phyloP scores from a whole-genome alignment of 495 filamentous ascomycete genomes.

The Terfezia boudieri region DNA sequence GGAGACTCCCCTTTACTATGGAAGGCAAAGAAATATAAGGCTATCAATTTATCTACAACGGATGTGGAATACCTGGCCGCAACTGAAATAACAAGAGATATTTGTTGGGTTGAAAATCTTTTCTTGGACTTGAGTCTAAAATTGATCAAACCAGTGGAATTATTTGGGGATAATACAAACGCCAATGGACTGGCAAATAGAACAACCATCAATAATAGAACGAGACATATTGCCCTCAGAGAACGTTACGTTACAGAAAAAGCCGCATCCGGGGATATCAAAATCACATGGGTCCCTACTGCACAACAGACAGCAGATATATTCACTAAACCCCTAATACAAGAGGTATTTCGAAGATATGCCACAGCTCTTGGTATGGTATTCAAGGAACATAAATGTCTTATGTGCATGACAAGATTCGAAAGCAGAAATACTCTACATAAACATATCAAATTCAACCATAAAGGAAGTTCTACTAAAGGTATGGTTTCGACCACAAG shows the following conservation, averaged over 20 bases:
- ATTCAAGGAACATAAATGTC: neutral
- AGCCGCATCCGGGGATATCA: neutral
- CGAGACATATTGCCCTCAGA: neutral
- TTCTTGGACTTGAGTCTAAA: neutral
- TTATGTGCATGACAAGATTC: too few species aligned
- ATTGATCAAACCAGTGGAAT: neutral
- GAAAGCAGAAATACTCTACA: too few species aligned
- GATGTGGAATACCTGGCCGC: slow-evolving; percentile 4
- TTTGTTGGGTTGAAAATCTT: neutral
- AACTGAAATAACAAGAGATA: neutral
- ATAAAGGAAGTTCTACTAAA: too few species aligned
- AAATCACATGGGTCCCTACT: neutral
- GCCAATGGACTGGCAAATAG: neutral
- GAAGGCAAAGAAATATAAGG: neutral
- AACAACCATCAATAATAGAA: neutral
- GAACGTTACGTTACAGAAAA: neutral
- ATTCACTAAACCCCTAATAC: neutral
- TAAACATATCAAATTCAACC: too few species aligned
- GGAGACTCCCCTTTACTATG: neutral
- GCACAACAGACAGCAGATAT: neutral
- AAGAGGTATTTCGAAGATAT: neutral
- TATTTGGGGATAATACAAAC: neutral
- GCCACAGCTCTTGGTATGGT: neutral
- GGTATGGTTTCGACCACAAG: too few species aligned
- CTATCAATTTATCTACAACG: neutral